Conservation (phyloP, 179 eudicot species). For the Silene noctiflora region DNA sequence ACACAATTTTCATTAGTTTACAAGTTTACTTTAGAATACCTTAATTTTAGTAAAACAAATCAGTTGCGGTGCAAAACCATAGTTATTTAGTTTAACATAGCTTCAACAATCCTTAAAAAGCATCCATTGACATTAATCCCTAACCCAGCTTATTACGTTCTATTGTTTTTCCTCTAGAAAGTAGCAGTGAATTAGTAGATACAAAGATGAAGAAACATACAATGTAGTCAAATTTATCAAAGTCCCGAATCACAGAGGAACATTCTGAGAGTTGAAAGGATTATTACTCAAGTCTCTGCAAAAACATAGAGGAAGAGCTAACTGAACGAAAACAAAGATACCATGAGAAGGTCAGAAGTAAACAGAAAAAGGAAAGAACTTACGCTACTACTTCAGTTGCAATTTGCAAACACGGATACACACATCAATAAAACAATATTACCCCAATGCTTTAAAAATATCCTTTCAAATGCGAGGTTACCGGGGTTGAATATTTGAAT, state of each 20-base stretch:
- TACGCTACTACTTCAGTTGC: background rate
- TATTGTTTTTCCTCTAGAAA: background rate
- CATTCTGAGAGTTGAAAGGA: slow-evolving; percentile 37
- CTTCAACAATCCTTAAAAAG: background rate
- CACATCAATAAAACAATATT: background rate
- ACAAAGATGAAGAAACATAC: slow-evolving; percentile 38
- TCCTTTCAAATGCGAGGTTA: background rate
- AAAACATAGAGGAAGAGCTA: slow-evolving; percentile 7
- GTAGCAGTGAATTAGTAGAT: background rate
- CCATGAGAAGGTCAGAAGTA: background rate
- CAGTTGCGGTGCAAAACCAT: background rate
- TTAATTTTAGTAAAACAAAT: background rate
- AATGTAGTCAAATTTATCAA: slow-evolving; percentile 54
- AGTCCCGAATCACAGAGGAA: slow-evolving; percentile 57
- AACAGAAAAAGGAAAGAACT: background rate
- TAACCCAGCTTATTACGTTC: background rate
- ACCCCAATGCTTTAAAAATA: background rate
- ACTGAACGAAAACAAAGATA: background rate
- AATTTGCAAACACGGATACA: background rate
- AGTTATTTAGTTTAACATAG: background rate
- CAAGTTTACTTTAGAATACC: background rate
- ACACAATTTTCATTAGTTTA: background rate
- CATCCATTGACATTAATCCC: background rate
- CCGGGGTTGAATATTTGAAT: background rate
- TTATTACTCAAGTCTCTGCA: slow-evolving; percentile 91